Evolutionary conservation across 176 grass and related monocot species (phyloP).

Genomic region (Aechmea fasciata): DNA sequence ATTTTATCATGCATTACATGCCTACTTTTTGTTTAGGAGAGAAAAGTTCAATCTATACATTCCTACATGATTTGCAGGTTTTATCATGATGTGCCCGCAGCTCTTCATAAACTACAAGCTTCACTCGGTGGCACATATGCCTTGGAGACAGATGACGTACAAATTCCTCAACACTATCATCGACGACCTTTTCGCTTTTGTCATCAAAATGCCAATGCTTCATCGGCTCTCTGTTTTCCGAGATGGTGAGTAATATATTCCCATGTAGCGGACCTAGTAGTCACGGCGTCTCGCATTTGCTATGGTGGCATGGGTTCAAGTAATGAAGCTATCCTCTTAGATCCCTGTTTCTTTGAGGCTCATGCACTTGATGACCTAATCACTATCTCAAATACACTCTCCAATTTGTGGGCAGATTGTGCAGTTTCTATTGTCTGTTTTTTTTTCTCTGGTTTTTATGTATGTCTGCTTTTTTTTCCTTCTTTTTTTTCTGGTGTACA

Average conservation of each 20-base stretch:
- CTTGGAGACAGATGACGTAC: slow-evolving; percentile 99
- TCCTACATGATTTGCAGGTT: slow-evolving; percentile 45
- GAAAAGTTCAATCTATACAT: slow-evolving; percentile 12
- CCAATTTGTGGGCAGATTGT: too few relatives aligned
- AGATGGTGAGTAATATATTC: slow-evolving; percentile 56
- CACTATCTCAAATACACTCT: too few relatives aligned
- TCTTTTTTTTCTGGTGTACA: slow-evolving; percentile 17
- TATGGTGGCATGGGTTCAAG: background rate
- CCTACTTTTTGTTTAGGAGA: background rate
- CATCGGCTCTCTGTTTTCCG: slow-evolving; percentile 97
- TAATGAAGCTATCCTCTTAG: too few relatives aligned
- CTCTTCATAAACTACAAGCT: slow-evolving; percentile 99
- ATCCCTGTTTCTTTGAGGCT: too few relatives aligned
- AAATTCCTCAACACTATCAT: slow-evolving; percentile 99
- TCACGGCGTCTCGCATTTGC: too few relatives aligned
- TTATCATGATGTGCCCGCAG: slow-evolving; percentile 99
- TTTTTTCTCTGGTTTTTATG: background rate
- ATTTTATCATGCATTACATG: background rate
- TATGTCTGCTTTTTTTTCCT: background rate
- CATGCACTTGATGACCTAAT: too few relatives aligned
- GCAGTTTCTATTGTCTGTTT: too few relatives aligned
- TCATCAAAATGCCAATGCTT: slow-evolving; percentile 97
- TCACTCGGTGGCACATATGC: slow-evolving; percentile 88
- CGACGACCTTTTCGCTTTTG: slow-evolving; percentile 97
- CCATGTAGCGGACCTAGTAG: too few relatives aligned